Percentiles rank a stretch among this genome's conserved stretches.
These are phyloP conservation scores for Reticulascus tulasneorum DNA, from an alignment of 2,329 filamentous ascomycete species.

Conservation along the genomic window DNA sequence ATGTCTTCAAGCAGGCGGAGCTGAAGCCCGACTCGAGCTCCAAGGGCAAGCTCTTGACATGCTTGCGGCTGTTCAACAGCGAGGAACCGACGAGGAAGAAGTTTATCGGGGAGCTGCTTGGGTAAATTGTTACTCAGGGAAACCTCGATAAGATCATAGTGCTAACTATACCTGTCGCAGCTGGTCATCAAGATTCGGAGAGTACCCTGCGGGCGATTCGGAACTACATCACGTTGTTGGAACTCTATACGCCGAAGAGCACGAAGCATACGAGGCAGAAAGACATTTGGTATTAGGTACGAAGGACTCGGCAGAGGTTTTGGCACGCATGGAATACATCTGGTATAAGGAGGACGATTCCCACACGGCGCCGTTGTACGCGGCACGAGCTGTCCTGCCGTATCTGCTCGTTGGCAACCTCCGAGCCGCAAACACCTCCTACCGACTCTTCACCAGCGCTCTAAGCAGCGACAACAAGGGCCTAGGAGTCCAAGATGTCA, in stretches of 20 bases:
- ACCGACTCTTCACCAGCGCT: conserved; percentile 57
- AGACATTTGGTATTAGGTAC: conserved; percentile 85
- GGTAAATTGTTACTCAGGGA: conserved; percentile 40
- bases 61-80: conserved; percentile 74
- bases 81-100: conserved; percentile 91
- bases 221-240: conserved; percentile 93
- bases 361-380: conserved; percentile 82
- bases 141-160: not conserved
- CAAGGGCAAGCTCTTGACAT: conserved; percentile 71
- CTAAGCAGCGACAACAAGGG: conserved; percentile 36
- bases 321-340: conserved; percentile 80
- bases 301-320: conserved; percentile 75
- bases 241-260: conserved; percentile 84
- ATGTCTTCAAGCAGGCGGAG: conserved; percentile 86
- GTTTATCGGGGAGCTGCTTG: conserved; percentile 81
- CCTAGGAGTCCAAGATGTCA: conserved; percentile 77
- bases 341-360: conserved; percentile 91
- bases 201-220: conserved; percentile 86
- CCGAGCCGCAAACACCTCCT: conserved; percentile 78
- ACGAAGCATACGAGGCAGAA: conserved; percentile 91
- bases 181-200: conserved; percentile 83
- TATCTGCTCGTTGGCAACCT: conserved; percentile 90
- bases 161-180: conserved; percentile 27
- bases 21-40: conserved; percentile 69
- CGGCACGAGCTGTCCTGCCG: conserved; percentile 80